phyloP scores from a whole-genome alignment of 1,139 yeast genomes.

The Pichia sp. region DNA sequence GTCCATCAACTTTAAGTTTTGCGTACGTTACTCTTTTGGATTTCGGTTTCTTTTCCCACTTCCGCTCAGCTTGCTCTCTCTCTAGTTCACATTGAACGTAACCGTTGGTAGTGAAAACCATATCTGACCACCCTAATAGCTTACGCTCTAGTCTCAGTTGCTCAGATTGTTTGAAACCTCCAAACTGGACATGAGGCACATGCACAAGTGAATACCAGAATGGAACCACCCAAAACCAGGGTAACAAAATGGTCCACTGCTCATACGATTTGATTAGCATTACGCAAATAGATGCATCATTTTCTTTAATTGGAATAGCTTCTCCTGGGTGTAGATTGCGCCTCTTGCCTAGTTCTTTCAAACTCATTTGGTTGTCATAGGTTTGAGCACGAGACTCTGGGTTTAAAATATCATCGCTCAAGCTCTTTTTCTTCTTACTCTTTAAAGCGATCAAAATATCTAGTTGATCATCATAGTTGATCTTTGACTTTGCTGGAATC shows the following conservation, averaged over 20 bases:
- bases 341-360: constrained; percentile 48
- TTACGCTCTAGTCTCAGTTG: constrained; percentile 66
- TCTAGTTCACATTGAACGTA: constrained; percentile 44
- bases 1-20: constrained; percentile 34
- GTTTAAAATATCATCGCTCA: constrained; percentile 38
- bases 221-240: constrained; percentile 90
- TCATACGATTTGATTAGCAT: constrained; percentile 47
- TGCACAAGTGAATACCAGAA: constrained; percentile 70
- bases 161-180: constrained; percentile 70
- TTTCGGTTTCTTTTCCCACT: constrained; percentile 57
- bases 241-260: constrained; percentile 56
- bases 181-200: constrained; percentile 57
- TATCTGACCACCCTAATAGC: constrained; percentile 62
- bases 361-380: constrained; percentile 56
- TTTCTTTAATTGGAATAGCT: constrained; percentile 29
- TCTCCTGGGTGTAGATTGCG: constrained; percentile 33
- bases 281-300: constrained; percentile 57
- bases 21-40: constrained; percentile 50
- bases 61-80: constrained; percentile 38
- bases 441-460: constrained; percentile 27
- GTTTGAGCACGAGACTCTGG: constrained; percentile 47
- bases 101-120: constrained; percentile 61
- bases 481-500: constrained; percentile 16
- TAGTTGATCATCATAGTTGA: constrained; percentile 23
- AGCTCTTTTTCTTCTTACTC: constrained; percentile 26